phyloP scores from a whole-genome alignment of 2,329 filamentous ascomycete genomes.

The Fusarium pseudoanthophilum region DNA sequence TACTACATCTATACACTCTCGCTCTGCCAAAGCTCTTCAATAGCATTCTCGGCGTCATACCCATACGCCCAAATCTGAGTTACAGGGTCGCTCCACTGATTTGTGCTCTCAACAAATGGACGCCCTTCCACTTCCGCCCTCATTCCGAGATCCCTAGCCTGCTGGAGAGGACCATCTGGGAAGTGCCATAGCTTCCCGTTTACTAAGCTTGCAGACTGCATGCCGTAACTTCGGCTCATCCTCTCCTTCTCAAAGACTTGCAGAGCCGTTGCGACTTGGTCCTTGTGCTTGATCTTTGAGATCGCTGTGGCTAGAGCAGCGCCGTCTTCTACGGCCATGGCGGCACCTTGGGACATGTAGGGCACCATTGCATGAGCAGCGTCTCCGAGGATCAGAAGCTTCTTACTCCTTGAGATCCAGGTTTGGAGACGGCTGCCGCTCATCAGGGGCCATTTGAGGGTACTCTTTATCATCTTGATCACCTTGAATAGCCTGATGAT shows the following conservation, averaged over 20 bases:
- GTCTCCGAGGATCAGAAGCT: background rate
- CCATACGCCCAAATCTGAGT: conserved; percentile 14
- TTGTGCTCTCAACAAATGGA: conserved; percentile 6
- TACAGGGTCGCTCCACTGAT: conserved; percentile 6
- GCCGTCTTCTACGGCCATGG: conserved; percentile 14
- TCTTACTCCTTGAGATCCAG: background rate
- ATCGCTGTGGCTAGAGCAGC: background rate
- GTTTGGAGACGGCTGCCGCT: background rate
- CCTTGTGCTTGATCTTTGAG: background rate
- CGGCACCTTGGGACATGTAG: conserved; percentile 14
- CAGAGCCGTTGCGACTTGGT: background rate
- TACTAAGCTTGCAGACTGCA: conserved; percentile 4
- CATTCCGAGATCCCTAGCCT: conserved; percentile 6
- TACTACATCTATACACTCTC: accelerated
- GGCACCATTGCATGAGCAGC: conserved; percentile 15
- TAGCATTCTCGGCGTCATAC: background rate
- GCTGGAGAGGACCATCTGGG: background rate
- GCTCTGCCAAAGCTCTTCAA: background rate
- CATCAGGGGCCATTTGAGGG: background rate
- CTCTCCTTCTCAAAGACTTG: background rate
- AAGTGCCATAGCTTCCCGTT: conserved; percentile 10
- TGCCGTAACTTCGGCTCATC: conserved; percentile 11
- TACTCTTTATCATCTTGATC: conserved; percentile 2
- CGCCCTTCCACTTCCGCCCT: background rate
- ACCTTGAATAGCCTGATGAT: background rate